Base-by-base conservation (phyloP, 1,284 basidiomycete genomes). In the Porogramme epimiltina region DNA sequence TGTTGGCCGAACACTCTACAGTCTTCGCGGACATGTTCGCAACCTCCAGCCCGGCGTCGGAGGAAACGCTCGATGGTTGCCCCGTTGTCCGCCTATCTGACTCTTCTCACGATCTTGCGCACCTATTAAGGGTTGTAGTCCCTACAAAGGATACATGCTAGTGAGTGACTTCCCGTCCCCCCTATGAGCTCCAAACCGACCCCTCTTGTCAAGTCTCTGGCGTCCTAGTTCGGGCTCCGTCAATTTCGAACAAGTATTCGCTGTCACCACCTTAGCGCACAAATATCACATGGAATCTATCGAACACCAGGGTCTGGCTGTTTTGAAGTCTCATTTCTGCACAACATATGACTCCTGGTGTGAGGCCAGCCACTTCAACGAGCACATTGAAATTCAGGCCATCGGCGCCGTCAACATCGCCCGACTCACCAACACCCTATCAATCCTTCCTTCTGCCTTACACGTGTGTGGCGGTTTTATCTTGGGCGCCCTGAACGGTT, bases 1-100 rank as follows among this genome's bases (percentile, higher is more conserved):
- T 63, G 11, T 56, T 65, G 3, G 55, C 59, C 1, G 31, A 22
- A 3, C 54, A 61, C 1, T 65, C 62, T 2, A 13, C 41, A 1
- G 47, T 62, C 0, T 62, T 63, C 19, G 28, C 41, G 1, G 58
- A 59, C 25, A 43, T 65, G 41, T 61, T 65, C 23, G 25, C 46
- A 2, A 22, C 59, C 3, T 52, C 60, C 13, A 53, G 43, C n/a
- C 49, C 63, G 0, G n/a, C 26, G 3, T 28, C 45, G 18, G 40
- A 49, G 31, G 39, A 44, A 26, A 40, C 25, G 0, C 26, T 56
- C 13, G 47, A 60, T 4, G 53, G 45, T 8, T 62, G 58, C 37
- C 48, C 49, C 3, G 16, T 58, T 1, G 52, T 64, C 4, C 38
- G 48, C 6, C 38, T 60, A 0, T 44, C 51, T 3, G 61, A 64